Evolutionary conservation across 1,139 yeast genomes (phyloP).

Genomic region (Lodderomyces oxycetoniae): DNA sequence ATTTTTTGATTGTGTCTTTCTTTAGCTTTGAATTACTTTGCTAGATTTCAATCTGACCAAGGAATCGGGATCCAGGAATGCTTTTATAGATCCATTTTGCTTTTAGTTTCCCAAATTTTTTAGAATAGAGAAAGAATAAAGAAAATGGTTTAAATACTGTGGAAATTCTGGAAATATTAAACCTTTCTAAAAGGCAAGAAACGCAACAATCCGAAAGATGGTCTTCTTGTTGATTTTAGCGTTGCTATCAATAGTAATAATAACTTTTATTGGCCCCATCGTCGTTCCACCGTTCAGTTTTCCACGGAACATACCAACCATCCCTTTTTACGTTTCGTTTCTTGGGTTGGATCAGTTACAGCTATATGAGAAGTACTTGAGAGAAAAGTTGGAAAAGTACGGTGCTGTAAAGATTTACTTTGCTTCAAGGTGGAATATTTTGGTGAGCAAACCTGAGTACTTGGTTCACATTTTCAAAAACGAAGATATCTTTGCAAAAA

Average conservation of each 20-base stretch:
- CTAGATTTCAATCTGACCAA: not conserved
- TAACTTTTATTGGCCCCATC: slow-evolving; percentile 14
- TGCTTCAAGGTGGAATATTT: slow-evolving; percentile 60
- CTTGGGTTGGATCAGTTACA: slow-evolving; percentile 51
- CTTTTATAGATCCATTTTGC: slow-evolving; percentile 1
- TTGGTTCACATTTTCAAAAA: slow-evolving; percentile 45
- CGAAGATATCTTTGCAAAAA: slow-evolving; percentile 49
- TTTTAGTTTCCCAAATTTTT: slow-evolving; percentile 1
- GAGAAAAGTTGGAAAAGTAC: slow-evolving; percentile 37
- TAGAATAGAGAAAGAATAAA: not conserved
- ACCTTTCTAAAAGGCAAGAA: no score
- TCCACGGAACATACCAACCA: slow-evolving; percentile 49
- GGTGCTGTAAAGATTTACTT: slow-evolving; percentile 61
- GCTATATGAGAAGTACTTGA: slow-evolving; percentile 39
- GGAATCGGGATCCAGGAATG: slow-evolving; percentile 1
- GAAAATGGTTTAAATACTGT: not conserved
- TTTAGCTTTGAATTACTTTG: no score
- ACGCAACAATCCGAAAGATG: no score
- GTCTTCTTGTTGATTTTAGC: no score
- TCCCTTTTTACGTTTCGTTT: slow-evolving; percentile 58
- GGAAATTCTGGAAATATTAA: no score
- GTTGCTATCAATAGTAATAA: no score
- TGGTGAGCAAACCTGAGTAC: slow-evolving; percentile 47
- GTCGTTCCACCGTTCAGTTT: slow-evolving; percentile 30
- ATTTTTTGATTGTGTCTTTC: slow-evolving; percentile 4